phyloP scores from a whole-genome alignment of 1,284 basidiomycete genomes.

The Malassezia brasiliensis region DNA sequence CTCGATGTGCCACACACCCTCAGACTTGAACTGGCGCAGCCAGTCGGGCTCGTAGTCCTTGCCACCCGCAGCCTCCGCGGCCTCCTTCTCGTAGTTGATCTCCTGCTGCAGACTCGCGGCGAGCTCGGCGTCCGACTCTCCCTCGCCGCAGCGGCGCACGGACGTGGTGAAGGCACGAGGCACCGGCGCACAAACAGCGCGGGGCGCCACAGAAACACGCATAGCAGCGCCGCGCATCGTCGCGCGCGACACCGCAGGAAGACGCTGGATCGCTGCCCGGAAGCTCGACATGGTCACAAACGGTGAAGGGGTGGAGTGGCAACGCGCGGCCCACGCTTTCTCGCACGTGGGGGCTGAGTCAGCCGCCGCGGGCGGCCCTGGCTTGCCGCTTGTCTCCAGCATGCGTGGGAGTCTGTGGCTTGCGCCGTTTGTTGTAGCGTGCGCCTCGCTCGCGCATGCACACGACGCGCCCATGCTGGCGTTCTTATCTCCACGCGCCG shows the following conservation, averaged over 20 bases:
- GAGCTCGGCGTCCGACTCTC: conserved; percentile 63
- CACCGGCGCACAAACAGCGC: neutral
- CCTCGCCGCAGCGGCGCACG: conserved; percentile 17
- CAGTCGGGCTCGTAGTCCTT: conserved; percentile 58
- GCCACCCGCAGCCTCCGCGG: conserved; percentile 23
- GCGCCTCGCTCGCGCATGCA: neutral
- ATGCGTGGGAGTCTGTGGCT: conserved; percentile 8
- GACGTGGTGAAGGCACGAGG: conserved; percentile 14
- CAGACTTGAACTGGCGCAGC: conserved; percentile 63
- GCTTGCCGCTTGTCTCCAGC: neutral
- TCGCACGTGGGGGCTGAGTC: conserved; percentile 9
- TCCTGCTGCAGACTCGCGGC: conserved; percentile 70
- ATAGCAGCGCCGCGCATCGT: neutral
- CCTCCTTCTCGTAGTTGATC: conserved; percentile 71
- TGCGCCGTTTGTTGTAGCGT: conserved; percentile 2
- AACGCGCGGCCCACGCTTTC: neutral
- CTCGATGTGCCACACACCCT: conserved; percentile 69
- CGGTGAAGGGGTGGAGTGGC: neutral
- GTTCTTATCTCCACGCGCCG: conserved; percentile 6
- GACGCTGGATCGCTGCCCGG: conserved; percentile 2
- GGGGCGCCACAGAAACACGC: neutral
- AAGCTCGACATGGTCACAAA: conserved; percentile 8
- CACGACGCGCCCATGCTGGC: conserved; percentile 7
- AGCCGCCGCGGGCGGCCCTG: neutral
- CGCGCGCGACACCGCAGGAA: conserved; percentile 1